Evolutionary conservation across 805 yeast genomes (phyloP).

Genomic region (Candida cerambycidarum): DNA sequence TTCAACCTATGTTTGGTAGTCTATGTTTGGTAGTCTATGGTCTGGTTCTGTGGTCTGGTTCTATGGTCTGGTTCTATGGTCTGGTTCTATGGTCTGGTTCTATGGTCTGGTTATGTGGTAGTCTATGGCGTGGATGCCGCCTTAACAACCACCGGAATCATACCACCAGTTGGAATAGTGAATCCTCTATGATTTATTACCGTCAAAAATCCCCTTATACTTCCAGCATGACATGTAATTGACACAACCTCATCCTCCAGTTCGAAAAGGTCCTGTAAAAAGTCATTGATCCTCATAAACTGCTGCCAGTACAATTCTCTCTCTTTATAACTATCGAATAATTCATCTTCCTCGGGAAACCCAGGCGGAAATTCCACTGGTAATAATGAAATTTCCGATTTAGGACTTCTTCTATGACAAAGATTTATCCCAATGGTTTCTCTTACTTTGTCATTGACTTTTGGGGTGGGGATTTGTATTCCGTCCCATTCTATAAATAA

Average conservation of each 20-base stretch:
- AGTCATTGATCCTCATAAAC: constrained; percentile 46
- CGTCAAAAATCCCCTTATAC: constrained; percentile 45
- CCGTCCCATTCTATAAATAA: constrained; percentile 51
- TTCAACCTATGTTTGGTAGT: too few species aligned
- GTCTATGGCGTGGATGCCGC: too few species aligned
- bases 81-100: too few species aligned
- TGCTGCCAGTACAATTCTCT: constrained; percentile 51
- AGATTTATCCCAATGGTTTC: constrained; percentile 62
- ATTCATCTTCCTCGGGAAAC: constrained; percentile 49
- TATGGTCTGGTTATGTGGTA: too few species aligned
- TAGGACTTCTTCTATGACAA: constrained; percentile 57
- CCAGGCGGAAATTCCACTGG: constrained; percentile 41
- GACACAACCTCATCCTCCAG: constrained; percentile 30
- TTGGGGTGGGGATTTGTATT: constrained; percentile 30
- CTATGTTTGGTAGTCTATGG: too few species aligned
- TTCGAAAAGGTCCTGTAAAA: constrained; percentile 36
- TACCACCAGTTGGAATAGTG: constrained; percentile 62
- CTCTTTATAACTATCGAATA: constrained; percentile 35
- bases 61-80: too few species aligned
- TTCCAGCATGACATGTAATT: constrained; percentile 52
- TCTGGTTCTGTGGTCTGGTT: too few species aligned
- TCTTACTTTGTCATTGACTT: constrained; percentile 46
- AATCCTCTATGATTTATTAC: constrained; percentile 53
- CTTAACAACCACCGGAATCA: constrained; percentile 57
- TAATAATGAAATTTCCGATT: constrained; percentile 35